phyloP scores from a whole-genome alignment of 2,329 filamentous ascomycete species.

The Penicillium sp. region DNA sequence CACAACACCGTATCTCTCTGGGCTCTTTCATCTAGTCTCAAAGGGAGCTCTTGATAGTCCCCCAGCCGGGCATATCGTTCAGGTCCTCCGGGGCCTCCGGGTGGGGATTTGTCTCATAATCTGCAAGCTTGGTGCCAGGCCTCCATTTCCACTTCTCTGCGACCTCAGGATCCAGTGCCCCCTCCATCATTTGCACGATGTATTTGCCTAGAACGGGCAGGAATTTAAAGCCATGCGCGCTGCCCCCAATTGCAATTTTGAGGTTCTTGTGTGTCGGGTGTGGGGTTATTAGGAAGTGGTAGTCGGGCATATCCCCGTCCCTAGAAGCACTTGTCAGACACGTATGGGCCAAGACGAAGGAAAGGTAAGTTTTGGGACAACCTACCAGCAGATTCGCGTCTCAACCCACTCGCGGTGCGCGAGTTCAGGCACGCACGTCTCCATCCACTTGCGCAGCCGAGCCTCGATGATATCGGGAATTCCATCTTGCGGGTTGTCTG shows the following conservation, averaged over 20 bases:
- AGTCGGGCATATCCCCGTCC: conserved; percentile 19
- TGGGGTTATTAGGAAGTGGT: neutral
- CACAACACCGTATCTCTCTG: too few species aligned
- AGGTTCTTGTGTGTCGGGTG: neutral
- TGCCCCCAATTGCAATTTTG: neutral
- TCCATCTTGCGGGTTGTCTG: conserved; percentile 3
- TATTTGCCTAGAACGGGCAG: conserved; percentile 67
- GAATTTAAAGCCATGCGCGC: conserved; percentile 66
- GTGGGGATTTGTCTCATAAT: conserved; percentile 9
- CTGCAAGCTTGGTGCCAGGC: neutral
- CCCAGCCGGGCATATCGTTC: conserved; percentile 9
- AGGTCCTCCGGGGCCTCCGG: conserved; percentile 4
- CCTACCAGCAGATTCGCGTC: conserved; percentile 7
- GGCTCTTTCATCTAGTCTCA: neutral
- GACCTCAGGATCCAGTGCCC: conserved; percentile 6
- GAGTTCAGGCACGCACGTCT: conserved; percentile 5
- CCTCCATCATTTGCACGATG: conserved; percentile 37
- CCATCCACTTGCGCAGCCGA: conserved; percentile 5
- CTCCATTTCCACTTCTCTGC: conserved; percentile 9
- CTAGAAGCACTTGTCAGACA: neutral
- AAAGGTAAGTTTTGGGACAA: neutral
- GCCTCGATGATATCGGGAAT: conserved; percentile 10
- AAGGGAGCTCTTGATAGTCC: neutral
- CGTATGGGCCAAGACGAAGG: too few species aligned
- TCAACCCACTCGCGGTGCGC: conserved; percentile 4